These are phyloP conservation scores for Hypoxylon sp. DNA, from an alignment of 2,329 filamentous ascomycete genomes.

Conservation along the genomic window DNA sequence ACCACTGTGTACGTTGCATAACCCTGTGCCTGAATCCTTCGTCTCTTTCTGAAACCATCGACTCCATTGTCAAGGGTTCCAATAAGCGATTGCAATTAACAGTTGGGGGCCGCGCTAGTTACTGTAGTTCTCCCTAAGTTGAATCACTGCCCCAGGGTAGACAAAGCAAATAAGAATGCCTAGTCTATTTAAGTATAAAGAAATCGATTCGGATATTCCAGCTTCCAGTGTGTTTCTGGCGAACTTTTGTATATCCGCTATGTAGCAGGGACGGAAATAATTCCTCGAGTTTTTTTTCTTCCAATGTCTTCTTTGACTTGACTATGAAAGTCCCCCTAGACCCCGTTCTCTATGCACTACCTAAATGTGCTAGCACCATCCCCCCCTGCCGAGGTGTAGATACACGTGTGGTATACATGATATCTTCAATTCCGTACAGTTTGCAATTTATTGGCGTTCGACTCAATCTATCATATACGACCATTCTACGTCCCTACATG, in stretches of 20 bases:
- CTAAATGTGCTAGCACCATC: too few relatives aligned
- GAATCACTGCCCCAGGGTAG: not conserved
- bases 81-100: constrained; percentile 16
- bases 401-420: not conserved
- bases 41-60: constrained; percentile 36
- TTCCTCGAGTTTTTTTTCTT: constrained; percentile 2
- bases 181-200: not conserved
- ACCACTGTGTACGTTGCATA: constrained; percentile 15
- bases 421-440: not conserved
- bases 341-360: not conserved
- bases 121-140: not conserved
- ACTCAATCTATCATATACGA: not conserved
- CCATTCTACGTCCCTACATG: constrained; percentile 5
- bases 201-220: not conserved
- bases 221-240: not conserved
- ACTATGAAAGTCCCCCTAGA: not conserved
- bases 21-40: constrained; percentile 35
- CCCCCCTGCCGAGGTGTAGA: not conserved
- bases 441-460: constrained; percentile 5
- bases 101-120: constrained; percentile 16
- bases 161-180: constrained; percentile 1
- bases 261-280: constrained; percentile 16
- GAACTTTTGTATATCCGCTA: constrained; percentile 1
- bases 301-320: constrained; percentile 5
- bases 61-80: constrained; percentile 18